Base-by-base conservation (phyloP, 495 filamentous ascomycete species). In the Xylaria flabelliformis region DNA sequence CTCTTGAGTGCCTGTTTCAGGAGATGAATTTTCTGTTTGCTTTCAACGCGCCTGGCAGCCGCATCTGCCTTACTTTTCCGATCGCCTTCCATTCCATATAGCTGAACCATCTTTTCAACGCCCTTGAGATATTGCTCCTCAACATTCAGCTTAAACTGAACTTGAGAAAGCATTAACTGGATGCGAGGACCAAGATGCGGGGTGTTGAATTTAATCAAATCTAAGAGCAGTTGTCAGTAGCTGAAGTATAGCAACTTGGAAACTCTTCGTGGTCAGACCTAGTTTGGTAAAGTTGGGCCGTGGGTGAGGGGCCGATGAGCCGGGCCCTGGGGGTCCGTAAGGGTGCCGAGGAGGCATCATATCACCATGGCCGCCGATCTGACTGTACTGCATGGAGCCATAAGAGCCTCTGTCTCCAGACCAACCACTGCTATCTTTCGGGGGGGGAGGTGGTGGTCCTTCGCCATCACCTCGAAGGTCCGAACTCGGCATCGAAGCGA, bases 41-140 rank as follows among this genome's bases (percentile, higher is more conserved):
- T 97, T 83, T 99, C 96, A 70, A 97, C 90, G 48, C 93, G 88
- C 78, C 91, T 89, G 42, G 90, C 92, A 77, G 97, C 93, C 32
- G 96, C 97, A 83, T 99, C 96, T 64, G 92, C 89, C 75, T 90
- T 93, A 83, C 94, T 97, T 84, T 97, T 98, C 71, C 94, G 90
- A 77, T 99, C 96, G n/a, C 96, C 95, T 81, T 98, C 96, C 84
- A 98, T 94, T 80, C 96, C 91, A 78, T 99, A 99, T 55, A 98
- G 86, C 80, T 94, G 93, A 53, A 97, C 93, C 97, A 99, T 99
- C 86, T 99, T 99, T 82, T 99, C 97, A 74, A 99, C 95, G 71
- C 96, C 96, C 73, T 97, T 97, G 76, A 98, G 96, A 83, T 99
- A 99, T 82, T 99, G 96, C 78, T 98, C 97, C 83, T 99, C 96